Conservation (phyloP, 2,329 filamentous ascomycete genomes). For the Lasiodiplodia sp. region DNA sequence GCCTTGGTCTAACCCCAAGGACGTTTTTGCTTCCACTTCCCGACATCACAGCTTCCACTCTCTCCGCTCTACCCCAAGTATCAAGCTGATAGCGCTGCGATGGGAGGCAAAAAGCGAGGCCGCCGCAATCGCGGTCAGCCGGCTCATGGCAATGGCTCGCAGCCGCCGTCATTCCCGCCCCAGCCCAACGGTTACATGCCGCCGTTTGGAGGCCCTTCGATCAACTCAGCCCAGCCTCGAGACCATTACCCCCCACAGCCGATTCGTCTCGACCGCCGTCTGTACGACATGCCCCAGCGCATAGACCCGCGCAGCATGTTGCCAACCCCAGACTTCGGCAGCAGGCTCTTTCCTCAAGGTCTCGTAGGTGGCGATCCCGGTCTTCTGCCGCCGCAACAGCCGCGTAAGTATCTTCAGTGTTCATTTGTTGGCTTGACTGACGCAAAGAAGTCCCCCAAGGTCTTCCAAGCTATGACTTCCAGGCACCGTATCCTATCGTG, state of each 20-base stretch:
- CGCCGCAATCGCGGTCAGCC: too few relatives aligned
- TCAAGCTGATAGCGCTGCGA: too few relatives aligned
- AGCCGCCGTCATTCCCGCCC: slow-evolving; percentile 44
- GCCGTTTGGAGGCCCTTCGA: slow-evolving; percentile 42
- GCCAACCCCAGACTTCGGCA: slow-evolving; percentile 56
- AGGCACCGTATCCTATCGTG: too few relatives aligned
- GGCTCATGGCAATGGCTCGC: slow-evolving; percentile 36
- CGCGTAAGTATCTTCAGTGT: too few relatives aligned
- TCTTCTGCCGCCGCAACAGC: slow-evolving; percentile 46
- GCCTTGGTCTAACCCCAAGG: too few relatives aligned
- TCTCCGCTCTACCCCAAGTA: too few relatives aligned
- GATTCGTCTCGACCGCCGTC: slow-evolving; percentile 68
- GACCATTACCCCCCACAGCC: slow-evolving; percentile 68
- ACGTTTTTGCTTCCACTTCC: too few relatives aligned
- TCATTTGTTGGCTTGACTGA: too few relatives aligned
- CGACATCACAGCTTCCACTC: too few relatives aligned
- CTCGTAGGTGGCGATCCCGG: slow-evolving; percentile 53
- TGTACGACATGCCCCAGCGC: slow-evolving; percentile 76
- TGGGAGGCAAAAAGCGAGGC: too few relatives aligned
- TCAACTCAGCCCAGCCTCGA: slow-evolving; percentile 51
- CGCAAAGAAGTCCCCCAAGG: too few relatives aligned
- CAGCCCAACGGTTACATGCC: slow-evolving; percentile 38
- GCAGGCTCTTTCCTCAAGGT: slow-evolving; percentile 64
- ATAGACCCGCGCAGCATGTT: slow-evolving; percentile 66
- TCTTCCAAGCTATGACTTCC: too few relatives aligned